phyloP scores from a whole-genome alignment of 352 stramenopile species.

The Hyaloperonospora arabidopsidis region DNA sequence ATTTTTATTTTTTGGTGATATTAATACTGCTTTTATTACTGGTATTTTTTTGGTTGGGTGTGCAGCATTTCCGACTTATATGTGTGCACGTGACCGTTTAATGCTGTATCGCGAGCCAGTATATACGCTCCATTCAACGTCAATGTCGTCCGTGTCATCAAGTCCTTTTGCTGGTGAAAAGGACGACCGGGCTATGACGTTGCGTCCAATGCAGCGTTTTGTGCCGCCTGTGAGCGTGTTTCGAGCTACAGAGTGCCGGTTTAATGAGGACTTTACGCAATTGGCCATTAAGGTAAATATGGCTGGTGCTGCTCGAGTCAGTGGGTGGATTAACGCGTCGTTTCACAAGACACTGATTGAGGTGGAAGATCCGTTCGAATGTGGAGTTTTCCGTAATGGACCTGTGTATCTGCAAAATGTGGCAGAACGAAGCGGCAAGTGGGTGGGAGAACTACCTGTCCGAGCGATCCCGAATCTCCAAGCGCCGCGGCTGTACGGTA shows the following conservation, averaged over 20 bases:
- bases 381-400: constrained; percentile 23
- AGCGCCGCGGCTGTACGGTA: constrained; percentile 38
- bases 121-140: constrained; percentile 33
- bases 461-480: constrained; percentile 57
- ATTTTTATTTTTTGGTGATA: too few relatives aligned
- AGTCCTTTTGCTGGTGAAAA: background rate
- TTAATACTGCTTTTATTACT: too few relatives aligned
- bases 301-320: constrained; percentile 44
- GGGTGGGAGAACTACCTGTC: constrained; percentile 51
- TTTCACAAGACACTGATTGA: constrained; percentile 41
- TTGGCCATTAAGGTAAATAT: constrained; percentile 53
- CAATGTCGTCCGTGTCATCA: constrained; percentile 12
- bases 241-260: constrained; percentile 54
- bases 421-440: constrained; percentile 43
- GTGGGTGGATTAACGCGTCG: constrained; percentile 60
- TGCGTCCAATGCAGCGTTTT: constrained; percentile 35
- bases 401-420: constrained; percentile 65
- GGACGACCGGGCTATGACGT: background rate
- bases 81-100: constrained; percentile 45
- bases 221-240: constrained; percentile 62
- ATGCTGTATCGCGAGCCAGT: constrained; percentile 43
- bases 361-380: constrained; percentile 43
- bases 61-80: constrained; percentile 52
- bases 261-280: constrained; percentile 66
- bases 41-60: background rate